These are phyloP conservation scores for Adansonia digitata DNA, from an alignment of 345 rosid genomes.

Conservation along the genomic window DNA sequence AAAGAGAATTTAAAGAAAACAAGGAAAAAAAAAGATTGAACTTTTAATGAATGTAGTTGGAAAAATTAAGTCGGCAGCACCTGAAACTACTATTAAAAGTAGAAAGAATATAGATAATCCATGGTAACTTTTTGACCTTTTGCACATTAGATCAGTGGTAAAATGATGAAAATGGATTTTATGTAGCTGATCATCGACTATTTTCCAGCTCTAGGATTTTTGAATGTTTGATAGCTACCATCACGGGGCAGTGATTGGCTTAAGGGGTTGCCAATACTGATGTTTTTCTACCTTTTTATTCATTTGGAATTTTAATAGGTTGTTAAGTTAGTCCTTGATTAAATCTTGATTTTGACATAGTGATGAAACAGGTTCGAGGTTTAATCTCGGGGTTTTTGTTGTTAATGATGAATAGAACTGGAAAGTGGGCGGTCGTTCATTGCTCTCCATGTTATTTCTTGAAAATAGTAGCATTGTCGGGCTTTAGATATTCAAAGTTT, in stretches of 20 bases:
- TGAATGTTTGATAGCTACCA: too few species aligned
- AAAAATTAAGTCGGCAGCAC: background rate
- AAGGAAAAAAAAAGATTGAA: background rate
- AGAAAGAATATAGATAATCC: background rate
- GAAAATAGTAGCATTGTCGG: background rate
- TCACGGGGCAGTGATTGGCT: background rate
- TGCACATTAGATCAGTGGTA: background rate
- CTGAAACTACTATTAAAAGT: background rate
- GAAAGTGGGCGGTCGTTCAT: background rate
- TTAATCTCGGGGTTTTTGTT: background rate
- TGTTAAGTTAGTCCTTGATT: background rate
- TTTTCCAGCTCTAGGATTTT: too few species aligned
- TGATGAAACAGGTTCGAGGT: background rate
- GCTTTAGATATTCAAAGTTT: background rate
- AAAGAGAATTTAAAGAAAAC: background rate
- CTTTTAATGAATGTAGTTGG: background rate
- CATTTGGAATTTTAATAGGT: background rate
- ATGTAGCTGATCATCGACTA: background rate
- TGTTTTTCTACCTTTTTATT: background rate
- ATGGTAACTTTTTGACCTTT: background rate
- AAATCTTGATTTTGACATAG: background rate
- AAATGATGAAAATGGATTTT: background rate
- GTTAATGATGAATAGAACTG: background rate
- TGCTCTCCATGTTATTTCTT: background rate
- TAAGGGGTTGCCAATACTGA: background rate